Evolutionary conservation across 2,329 filamentous ascomycete species (phyloP).

Genomic region (Sporothrix brasiliensis): DNA sequence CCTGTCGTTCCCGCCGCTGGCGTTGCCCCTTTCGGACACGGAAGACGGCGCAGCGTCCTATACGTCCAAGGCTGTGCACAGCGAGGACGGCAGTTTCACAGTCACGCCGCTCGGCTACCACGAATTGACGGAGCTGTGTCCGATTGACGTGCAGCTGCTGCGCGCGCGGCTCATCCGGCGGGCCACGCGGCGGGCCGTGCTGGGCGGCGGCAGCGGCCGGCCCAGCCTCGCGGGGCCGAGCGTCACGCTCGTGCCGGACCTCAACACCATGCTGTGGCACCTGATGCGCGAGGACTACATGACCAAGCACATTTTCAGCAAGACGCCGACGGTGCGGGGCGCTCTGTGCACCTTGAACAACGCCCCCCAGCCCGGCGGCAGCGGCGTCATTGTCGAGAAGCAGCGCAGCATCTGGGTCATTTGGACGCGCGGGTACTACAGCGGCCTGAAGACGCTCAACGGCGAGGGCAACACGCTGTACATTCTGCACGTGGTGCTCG

Average conservation of each 20-base stretch:
- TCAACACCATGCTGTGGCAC: conserved; percentile 73
- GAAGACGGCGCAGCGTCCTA: neutral
- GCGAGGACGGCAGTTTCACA: conserved; percentile 36
- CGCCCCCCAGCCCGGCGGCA: conserved; percentile 31
- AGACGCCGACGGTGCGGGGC: conserved; percentile 65
- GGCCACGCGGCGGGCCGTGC: conserved; percentile 28
- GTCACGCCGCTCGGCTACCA: conserved; percentile 55
- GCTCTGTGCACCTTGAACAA: conserved; percentile 63
- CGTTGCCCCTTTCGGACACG: neutral
- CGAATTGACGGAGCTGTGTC: conserved; percentile 64
- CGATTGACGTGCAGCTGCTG: conserved; percentile 65
- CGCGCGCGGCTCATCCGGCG: conserved; percentile 52
- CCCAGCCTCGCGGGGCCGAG: conserved; percentile 43
- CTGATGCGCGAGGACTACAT: conserved; percentile 81
- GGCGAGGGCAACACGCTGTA: conserved; percentile 67
- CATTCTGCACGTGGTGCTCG: conserved; percentile 69
- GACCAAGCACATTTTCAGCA: conserved; percentile 62
- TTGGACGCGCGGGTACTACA: conserved; percentile 70
- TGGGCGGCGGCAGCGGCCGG: neutral
- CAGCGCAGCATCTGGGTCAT: conserved; percentile 70
- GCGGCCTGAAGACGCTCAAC: conserved; percentile 50
- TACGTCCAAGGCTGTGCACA: conserved; percentile 30
- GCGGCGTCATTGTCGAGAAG: neutral
- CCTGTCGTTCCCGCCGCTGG: conserved; percentile 59
- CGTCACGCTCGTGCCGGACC: conserved; percentile 70